Evolutionary conservation across 2,329 filamentous ascomycete species (phyloP).

Genomic region (Stagonosporopsis tanaceti): DNA sequence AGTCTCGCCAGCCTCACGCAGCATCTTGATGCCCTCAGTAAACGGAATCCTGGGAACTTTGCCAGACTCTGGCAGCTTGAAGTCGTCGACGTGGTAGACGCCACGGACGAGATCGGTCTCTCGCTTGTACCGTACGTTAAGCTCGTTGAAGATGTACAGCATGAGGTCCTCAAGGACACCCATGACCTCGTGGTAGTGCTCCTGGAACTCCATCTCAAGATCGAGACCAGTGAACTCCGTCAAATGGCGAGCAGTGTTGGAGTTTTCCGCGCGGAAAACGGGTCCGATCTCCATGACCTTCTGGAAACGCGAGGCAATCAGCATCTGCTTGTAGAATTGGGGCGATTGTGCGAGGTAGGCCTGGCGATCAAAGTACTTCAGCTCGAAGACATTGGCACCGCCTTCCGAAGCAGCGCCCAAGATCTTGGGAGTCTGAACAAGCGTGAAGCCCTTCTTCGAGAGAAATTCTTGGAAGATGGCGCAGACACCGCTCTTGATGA

Average conservation of each 20-base stretch:
- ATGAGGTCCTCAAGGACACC: conserved; percentile 76
- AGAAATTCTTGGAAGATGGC: conserved; percentile 83
- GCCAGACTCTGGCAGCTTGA: conserved; percentile 76
- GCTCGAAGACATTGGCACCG: conserved; percentile 87
- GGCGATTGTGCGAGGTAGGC: conserved; percentile 83
- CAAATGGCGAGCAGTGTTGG: conserved; percentile 84
- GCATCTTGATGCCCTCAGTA: conserved; percentile 77
- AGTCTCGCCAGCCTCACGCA: conserved; percentile 79
- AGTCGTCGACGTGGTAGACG: conserved; percentile 79
- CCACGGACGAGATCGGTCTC: conserved; percentile 75
- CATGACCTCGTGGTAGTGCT: conserved; percentile 79
- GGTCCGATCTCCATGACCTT: conserved; percentile 81
- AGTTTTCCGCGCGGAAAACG: conserved; percentile 87
- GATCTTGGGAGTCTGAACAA: conserved; percentile 89
- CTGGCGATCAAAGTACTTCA: conserved; percentile 87
- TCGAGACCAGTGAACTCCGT: conserved; percentile 90
- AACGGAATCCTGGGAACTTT: conserved; percentile 81
- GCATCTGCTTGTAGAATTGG: conserved; percentile 88
- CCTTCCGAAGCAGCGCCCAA: conserved; percentile 92
- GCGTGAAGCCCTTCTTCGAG: conserved; percentile 74
- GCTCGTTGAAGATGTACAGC: conserved; percentile 79
- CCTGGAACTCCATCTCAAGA: conserved; percentile 87
- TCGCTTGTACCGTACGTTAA: conserved; percentile 70
- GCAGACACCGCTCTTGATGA: conserved; percentile 70
- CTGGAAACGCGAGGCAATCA: conserved; percentile 80